Evolutionary conservation across 306 rosid species (phyloP).

Genomic region (Oxytropis ochrocephala): DNA sequence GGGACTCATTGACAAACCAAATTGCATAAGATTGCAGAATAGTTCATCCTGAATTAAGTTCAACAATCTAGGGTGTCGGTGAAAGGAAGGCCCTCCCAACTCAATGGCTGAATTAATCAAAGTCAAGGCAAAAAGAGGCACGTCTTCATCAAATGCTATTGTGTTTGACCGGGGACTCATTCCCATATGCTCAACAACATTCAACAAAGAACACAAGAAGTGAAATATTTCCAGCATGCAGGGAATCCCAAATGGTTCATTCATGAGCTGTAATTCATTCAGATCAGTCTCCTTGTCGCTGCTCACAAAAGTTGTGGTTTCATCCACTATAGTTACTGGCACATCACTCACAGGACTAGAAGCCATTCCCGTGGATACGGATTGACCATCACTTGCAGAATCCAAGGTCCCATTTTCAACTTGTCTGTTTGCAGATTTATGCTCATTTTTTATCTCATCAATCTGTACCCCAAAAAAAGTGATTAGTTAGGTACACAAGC

Average conservation of each 20-base stretch:
- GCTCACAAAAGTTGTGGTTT: slow-evolving; percentile 27
- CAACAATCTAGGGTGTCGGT: slow-evolving; percentile 62
- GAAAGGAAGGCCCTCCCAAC: slow-evolving; percentile 76
- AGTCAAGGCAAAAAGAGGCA: slow-evolving; percentile 49
- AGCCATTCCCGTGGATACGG: slow-evolving; percentile 42
- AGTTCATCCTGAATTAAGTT: slow-evolving; percentile 79
- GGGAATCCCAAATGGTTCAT: slow-evolving; percentile 80
- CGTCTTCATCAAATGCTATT: slow-evolving; percentile 88
- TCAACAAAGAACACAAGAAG: slow-evolving; percentile 79
- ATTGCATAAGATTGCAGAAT: slow-evolving; percentile 69
- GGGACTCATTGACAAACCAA: neutral
- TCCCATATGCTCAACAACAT: slow-evolving; percentile 77
- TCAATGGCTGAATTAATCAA: slow-evolving; percentile 72
- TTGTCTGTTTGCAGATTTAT: slow-evolving; percentile 40
- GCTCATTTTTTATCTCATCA: slow-evolving; percentile 37
- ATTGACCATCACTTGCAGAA: slow-evolving; percentile 49
- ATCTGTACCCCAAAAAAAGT: slow-evolving; percentile 36
- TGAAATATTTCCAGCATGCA: slow-evolving; percentile 97
- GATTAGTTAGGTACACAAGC: neutral
- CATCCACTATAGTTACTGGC: slow-evolving; percentile 39
- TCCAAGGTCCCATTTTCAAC: slow-evolving; percentile 64
- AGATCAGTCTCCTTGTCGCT: slow-evolving; percentile 47
- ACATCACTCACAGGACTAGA: slow-evolving; percentile 27
- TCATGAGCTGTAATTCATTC: slow-evolving; percentile 51
- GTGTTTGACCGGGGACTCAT: slow-evolving; percentile 67